These are phyloP conservation scores for Physaria fendleri DNA, from an alignment of 345 rosid species.

Conservation along the genomic window DNA sequence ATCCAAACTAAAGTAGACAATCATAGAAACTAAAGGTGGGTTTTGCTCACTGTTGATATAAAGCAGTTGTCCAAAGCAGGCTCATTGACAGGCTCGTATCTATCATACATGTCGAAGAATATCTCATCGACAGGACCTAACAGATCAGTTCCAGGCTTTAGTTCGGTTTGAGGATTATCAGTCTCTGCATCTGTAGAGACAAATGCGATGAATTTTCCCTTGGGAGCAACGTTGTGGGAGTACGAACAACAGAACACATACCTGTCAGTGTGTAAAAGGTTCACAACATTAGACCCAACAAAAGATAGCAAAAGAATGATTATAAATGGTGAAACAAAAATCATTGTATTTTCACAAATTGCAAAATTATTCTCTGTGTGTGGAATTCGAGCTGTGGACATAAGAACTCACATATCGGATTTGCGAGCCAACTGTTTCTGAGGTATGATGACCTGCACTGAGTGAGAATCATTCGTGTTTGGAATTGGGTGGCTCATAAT, in stretches of 20 bases:
- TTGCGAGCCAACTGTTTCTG: conserved; percentile 92
- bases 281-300: not conserved
- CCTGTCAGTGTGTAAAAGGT: conserved; percentile 37
- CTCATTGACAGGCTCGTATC: conserved; percentile 61
- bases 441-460: conserved; percentile 86
- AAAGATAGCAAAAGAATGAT: not conserved
- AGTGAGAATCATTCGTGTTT: conserved; percentile 72
- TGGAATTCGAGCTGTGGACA: too few species aligned
- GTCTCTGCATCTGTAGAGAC: conserved; percentile 94
- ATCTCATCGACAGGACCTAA: conserved; percentile 76
- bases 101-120: conserved; percentile 72
- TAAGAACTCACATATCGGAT: conserved; percentile 67
- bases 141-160: conserved; percentile 78
- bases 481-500: conserved; percentile 97
- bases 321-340: not conserved
- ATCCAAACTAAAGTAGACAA: not conserved
- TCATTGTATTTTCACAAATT: not conserved
- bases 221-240: conserved; percentile 88
- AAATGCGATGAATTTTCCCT: conserved; percentile 87
- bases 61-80: conserved; percentile 60
- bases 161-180: conserved; percentile 62
- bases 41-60: conserved; percentile 61
- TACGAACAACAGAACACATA: conserved; percentile 95
- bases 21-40: not conserved
- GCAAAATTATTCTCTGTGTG: too few species aligned